These are phyloP conservation scores for Zymoseptoria ardabiliae DNA, from an alignment of 2,329 filamentous ascomycete species.

Conservation along the genomic window DNA sequence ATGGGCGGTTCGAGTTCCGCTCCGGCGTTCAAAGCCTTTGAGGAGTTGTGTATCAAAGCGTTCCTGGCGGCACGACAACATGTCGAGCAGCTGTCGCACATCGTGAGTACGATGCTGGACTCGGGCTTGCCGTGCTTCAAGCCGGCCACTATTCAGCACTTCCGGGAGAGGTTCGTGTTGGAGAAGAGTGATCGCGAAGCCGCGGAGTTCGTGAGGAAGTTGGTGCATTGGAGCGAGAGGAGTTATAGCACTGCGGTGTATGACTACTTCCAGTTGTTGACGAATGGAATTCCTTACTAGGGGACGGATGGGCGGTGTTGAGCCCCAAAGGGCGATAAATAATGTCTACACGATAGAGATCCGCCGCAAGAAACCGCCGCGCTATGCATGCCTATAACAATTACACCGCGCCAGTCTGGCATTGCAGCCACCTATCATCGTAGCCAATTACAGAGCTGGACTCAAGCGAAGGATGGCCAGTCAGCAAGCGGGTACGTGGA, in stretches of 20 bases:
- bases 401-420: no score
- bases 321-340: neutral
- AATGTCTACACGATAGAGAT: neutral
- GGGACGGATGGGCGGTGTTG: neutral
- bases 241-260: conserved; percentile 92
- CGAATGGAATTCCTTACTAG: conserved; percentile 93
- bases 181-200: conserved; percentile 89
- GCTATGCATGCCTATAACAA: neutral
- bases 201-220: conserved; percentile 82
- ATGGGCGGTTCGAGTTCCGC: conserved; percentile 81
- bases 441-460: no score
- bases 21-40: conserved; percentile 90
- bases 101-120: conserved; percentile 92
- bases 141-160: conserved; percentile 86
- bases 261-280: conserved; percentile 94
- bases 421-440: no score
- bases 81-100: conserved; percentile 78
- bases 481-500: no score
- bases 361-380: neutral
- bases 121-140: conserved; percentile 96
- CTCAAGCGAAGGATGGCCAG: no score
- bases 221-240: conserved; percentile 82
- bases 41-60: conserved; percentile 90
- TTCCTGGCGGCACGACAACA: conserved; percentile 85
- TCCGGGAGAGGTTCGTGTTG: conserved; percentile 84